Evolutionary conservation across 495 filamentous ascomycete genomes (phyloP), one percentile per base, ranked within the genome.

Genomic region (Talaromyces thailandensis): DNA sequence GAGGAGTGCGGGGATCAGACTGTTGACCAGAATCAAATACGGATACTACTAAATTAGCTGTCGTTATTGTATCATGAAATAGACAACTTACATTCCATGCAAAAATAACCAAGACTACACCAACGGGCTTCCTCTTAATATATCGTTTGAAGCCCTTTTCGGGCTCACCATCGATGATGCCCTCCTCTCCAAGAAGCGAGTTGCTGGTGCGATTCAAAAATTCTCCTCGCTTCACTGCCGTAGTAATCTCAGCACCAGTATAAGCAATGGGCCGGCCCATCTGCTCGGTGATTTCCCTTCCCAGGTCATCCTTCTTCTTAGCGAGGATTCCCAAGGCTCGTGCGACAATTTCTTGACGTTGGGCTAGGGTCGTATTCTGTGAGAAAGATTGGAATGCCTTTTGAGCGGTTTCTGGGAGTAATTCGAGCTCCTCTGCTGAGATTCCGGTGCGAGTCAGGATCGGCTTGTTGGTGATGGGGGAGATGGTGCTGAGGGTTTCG

Each of bases 211-310:
- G 90, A 50, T 93, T 74, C 40, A 96, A 75, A 70, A 94, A 93
- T 65, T 93, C 83, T 58, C 85, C 90, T 65, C 93, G 81, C 70
- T 85, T 88, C 48, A 91, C 82, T 6, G 93, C 91, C 16, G 93
- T 97, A 26, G 81, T 74, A 63, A 97, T 79, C 73, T 97, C 93
- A 66, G 84, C 90, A 18, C 81, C 81, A 0, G 89, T 88, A 68
- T 94, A 96, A 12, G 88, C 84, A 60, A 96, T 94, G 18, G 93
- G 93, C 16, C 93, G 82, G 58, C 93, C 93, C 93, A 97, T 96
- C 76, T 97, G 91, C 75, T 93, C 87, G 0, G 91, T 96, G 40
- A 97, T 73, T 70, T 96, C 92, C 62, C 78, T 80, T 4, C 86
- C 91, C n/a, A 97, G 75, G 25, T 85, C 87, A 88, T 96, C 88